These are phyloP conservation scores for Xylariales sp. DNA, from an alignment of 2,329 filamentous ascomycete species.

Conservation along the genomic window DNA sequence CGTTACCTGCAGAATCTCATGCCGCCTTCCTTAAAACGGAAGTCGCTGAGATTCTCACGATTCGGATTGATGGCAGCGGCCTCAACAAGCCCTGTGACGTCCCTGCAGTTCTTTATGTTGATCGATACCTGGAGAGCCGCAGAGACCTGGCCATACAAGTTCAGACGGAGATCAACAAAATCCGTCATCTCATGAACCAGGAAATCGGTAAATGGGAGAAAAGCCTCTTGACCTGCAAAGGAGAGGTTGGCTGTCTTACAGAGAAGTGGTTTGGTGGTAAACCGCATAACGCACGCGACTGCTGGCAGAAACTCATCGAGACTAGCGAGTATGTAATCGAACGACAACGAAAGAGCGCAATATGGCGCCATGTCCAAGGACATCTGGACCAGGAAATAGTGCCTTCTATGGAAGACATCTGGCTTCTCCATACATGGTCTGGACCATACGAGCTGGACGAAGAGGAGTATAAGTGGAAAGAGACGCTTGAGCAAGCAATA, in stretches of 20 bases:
- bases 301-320: constrained; percentile 19
- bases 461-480: constrained; percentile 25
- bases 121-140: constrained; percentile 44
- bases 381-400: constrained; percentile 14
- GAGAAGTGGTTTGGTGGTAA: constrained; percentile 16
- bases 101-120: constrained; percentile 47
- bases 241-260: constrained; percentile 16
- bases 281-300: constrained; percentile 20
- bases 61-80: constrained; percentile 40
- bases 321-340: constrained; percentile 17
- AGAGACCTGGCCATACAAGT: constrained; percentile 43
- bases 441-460: constrained; percentile 33
- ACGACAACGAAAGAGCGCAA: constrained; percentile 19
- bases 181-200: constrained; percentile 12
- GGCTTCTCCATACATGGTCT: constrained; percentile 32
- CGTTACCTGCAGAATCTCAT: constrained; percentile 29
- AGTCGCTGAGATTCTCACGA: constrained; percentile 45
- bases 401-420: constrained; percentile 24
- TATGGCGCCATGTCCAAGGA: constrained; percentile 22
- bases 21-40: constrained; percentile 41
- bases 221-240: constrained; percentile 16
- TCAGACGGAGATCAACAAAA: constrained; percentile 27
- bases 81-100: constrained; percentile 43
- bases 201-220: constrained; percentile 13
- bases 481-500: constrained; percentile 30